Percentiles rank a stretch among this genome's conserved stretches.
These are phyloP conservation scores for Penicillium rolfsii DNA, from an alignment of 2,329 filamentous ascomycete genomes.

Conservation along the genomic window DNA sequence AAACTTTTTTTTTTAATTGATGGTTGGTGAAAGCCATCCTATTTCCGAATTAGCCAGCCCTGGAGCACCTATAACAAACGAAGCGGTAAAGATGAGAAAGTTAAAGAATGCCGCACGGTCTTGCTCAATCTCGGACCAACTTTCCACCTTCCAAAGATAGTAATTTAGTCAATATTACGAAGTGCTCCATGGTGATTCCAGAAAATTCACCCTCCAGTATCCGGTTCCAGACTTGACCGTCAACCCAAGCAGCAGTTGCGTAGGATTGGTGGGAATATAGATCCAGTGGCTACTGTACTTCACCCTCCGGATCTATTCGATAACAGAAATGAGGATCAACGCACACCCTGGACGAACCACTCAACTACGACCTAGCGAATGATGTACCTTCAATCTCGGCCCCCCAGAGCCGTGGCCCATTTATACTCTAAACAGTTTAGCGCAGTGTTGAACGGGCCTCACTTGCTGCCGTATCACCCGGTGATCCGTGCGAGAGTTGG, in stretches of 20 bases:
- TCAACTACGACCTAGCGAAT: not conserved
- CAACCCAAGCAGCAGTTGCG: not conserved
- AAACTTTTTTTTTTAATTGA: not conserved
- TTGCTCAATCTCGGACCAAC: not conserved
- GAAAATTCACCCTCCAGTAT: no score
- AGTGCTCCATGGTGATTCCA: no score
- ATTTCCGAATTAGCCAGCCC: not conserved
- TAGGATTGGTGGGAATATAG: not conserved
- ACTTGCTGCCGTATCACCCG: not conserved
- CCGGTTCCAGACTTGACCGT: not conserved
- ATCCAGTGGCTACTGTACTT: no score
- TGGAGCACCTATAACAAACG: not conserved
- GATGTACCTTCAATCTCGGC: not conserved
- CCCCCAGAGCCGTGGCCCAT: not conserved
- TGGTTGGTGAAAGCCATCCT: not conserved
- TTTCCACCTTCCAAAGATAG: not conserved
- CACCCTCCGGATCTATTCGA: not conserved
- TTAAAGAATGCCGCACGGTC: not conserved
- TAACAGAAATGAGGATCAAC: not conserved
- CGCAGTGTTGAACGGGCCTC: not conserved
- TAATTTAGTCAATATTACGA: no score
- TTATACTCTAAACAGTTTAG: not conserved
- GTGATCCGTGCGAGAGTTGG: constrained; percentile 2
- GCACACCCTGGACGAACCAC: not conserved
- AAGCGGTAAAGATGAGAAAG: not conserved